Conservation (phyloP, 371 early-diverging fungal species). For the Capillidium rhysosporum region DNA sequence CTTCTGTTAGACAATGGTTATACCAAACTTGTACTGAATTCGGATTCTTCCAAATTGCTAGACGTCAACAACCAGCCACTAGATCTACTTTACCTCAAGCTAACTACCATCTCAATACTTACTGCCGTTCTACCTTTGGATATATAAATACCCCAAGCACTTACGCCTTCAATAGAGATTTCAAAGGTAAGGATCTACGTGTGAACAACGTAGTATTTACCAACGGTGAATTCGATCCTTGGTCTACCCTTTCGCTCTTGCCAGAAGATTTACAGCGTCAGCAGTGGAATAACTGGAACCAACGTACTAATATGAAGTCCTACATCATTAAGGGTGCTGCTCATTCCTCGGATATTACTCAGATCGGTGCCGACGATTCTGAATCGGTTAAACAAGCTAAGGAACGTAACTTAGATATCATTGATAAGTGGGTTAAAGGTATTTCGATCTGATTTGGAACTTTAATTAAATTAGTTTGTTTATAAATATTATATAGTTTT, state of each 20-base stretch:
- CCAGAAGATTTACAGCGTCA: no score
- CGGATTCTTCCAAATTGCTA: conserved; percentile 35
- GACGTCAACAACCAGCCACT: not conserved
- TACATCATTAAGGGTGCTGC: not conserved
- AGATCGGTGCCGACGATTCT: not conserved
- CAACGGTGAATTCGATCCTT: conserved; percentile 6
- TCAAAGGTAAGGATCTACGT: not conserved
- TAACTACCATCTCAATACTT: no score
- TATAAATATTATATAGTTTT: no score
- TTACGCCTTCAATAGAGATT: not conserved
- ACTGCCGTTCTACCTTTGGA: not conserved
- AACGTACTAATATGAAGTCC: no score
- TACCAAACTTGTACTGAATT: conserved; percentile 50
- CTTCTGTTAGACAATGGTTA: conserved; percentile 22
- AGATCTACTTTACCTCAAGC: not conserved
- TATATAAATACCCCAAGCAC: not conserved
- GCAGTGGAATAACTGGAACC: no score
- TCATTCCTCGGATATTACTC: not conserved
- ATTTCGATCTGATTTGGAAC: no score
- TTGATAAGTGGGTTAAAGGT: not conserved
- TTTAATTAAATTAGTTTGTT: no score
- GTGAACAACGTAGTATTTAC: not conserved
- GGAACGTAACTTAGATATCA: not conserved
- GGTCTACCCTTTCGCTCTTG: conserved; percentile 16
- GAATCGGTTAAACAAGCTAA: not conserved